Conservation (phyloP, 192 early-diverging fungal genomes). For the Spizellomyces punctatus region DNA sequence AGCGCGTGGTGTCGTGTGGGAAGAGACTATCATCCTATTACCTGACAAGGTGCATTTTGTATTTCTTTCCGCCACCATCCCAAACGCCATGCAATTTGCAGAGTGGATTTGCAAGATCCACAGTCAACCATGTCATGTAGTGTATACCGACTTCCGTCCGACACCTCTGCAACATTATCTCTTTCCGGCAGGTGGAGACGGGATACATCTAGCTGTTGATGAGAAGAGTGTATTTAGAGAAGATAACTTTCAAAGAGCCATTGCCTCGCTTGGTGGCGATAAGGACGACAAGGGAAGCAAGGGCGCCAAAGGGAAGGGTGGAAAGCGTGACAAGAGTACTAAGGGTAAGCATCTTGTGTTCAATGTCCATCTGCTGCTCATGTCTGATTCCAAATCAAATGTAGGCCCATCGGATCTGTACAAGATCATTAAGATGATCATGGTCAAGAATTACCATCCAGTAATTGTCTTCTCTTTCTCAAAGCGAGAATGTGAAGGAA, state of each 20-base stretch:
- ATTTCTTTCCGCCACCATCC: constrained; percentile 97
- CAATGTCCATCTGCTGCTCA: not conserved
- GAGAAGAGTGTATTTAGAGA: constrained; percentile 94
- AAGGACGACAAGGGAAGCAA: constrained; percentile 60
- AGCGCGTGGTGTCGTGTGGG: constrained; percentile 98
- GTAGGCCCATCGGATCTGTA: constrained; percentile 77
- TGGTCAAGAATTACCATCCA: constrained; percentile 94
- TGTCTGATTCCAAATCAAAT: not conserved
- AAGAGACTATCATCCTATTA: constrained; percentile 95
- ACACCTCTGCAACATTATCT: constrained; percentile 97
- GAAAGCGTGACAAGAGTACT: constrained; percentile 38
- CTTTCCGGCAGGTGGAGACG: constrained; percentile 88
- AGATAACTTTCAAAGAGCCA: constrained; percentile 93
- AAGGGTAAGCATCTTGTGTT: not conserved
- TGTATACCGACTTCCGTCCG: constrained; percentile 96
- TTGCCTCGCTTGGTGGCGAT: constrained; percentile 68
- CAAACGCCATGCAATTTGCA: constrained; percentile 98
- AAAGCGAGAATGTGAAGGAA: constrained; percentile 89
- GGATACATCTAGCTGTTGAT: constrained; percentile 94
- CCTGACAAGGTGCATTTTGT: constrained; percentile 92
- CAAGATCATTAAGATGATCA: constrained; percentile 95
- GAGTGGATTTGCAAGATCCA: constrained; percentile 97
- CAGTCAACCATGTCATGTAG: constrained; percentile 96
- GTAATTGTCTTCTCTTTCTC: constrained; percentile 97
- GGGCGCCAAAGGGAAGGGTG: constrained; percentile 48